phyloP scores from a whole-genome alignment of 2,329 filamentous ascomycete genomes.

The Phialophora tarda region DNA sequence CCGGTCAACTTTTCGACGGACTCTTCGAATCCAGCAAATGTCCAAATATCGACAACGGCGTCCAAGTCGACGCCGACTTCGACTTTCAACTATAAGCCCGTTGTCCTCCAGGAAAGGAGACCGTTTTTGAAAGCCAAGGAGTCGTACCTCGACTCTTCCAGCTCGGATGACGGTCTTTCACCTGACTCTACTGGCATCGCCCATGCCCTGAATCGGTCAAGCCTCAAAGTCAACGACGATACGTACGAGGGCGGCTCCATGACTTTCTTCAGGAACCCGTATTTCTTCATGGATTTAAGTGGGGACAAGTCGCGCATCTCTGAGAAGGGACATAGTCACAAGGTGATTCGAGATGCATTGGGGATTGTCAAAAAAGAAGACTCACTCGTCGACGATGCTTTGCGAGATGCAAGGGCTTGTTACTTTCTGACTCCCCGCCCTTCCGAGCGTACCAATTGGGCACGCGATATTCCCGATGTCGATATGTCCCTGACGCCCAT shows the following conservation, averaged over 20 bases:
- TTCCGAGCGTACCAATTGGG: neutral
- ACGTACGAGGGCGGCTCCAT: constrained; percentile 71
- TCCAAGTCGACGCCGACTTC: constrained; percentile 28
- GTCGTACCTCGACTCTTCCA: constrained; percentile 56
- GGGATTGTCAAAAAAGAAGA: constrained; percentile 22
- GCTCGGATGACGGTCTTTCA: constrained; percentile 56
- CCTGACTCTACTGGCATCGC: constrained; percentile 53
- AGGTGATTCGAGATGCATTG: constrained; percentile 20
- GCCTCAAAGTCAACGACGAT: constrained; percentile 52
- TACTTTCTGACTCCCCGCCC: constrained; percentile 32
- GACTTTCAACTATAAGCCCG: constrained; percentile 50
- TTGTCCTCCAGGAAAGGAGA: constrained; percentile 53
- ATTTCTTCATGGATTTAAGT: constrained; percentile 78
- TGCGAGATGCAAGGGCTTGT: constrained; percentile 34
- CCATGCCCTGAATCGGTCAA: constrained; percentile 57
- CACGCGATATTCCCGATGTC: constrained; percentile 21
- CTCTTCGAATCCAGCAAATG: constrained; percentile 22
- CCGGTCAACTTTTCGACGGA: constrained; percentile 19
- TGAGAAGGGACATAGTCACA: constrained; percentile 17
- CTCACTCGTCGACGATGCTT: constrained; percentile 23
- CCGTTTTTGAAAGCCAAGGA: constrained; percentile 49
- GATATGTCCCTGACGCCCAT: constrained; percentile 33
- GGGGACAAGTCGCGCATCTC: constrained; percentile 38
- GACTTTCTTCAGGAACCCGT: constrained; percentile 80
- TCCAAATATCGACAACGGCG: constrained; percentile 20